Conservation (phyloP, 2,329 filamentous ascomycete genomes). For the Curvularia verruculosa region DNA sequence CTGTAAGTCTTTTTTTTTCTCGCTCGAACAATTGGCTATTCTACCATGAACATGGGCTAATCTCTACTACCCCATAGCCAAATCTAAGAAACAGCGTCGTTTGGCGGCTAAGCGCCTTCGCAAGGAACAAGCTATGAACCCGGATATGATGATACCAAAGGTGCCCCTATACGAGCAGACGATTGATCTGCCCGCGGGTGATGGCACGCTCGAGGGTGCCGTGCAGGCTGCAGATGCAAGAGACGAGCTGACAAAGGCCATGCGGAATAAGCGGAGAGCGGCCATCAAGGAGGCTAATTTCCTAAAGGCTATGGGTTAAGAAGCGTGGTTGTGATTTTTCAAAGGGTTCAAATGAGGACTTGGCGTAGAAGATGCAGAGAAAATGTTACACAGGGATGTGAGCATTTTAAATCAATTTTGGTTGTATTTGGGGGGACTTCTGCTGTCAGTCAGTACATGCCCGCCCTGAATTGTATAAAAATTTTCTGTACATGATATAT, state of each 20-base stretch:
- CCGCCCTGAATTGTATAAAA: no score
- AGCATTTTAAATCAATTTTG: no score
- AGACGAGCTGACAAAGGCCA: constrained; percentile 69
- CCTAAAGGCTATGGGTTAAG: constrained; percentile 73
- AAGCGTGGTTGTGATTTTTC: background rate
- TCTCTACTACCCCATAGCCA: constrained; percentile 51
- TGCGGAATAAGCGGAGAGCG: constrained; percentile 75
- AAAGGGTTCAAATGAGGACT: no score
- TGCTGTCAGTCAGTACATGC: no score
- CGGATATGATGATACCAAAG: constrained; percentile 66
- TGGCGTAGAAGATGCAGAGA: no score
- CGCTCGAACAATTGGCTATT: background rate
- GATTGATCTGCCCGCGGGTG: constrained; percentile 69
- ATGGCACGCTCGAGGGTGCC: constrained; percentile 56
- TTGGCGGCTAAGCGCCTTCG: constrained; percentile 70
- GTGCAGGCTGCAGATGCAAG: constrained; percentile 58
- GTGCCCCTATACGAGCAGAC: constrained; percentile 78
- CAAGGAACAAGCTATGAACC: constrained; percentile 68
- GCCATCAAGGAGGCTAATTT: constrained; percentile 87
- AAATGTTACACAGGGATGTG: no score
- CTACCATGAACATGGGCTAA: background rate
- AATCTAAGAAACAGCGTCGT: constrained; percentile 81
- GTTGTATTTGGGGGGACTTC: no score
- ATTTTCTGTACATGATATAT: no score
- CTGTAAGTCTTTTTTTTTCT: constrained; percentile 63